These are phyloP conservation scores for Narthecium ossifragum DNA, from an alignment of 106 monocot species.

Conservation along the genomic window DNA sequence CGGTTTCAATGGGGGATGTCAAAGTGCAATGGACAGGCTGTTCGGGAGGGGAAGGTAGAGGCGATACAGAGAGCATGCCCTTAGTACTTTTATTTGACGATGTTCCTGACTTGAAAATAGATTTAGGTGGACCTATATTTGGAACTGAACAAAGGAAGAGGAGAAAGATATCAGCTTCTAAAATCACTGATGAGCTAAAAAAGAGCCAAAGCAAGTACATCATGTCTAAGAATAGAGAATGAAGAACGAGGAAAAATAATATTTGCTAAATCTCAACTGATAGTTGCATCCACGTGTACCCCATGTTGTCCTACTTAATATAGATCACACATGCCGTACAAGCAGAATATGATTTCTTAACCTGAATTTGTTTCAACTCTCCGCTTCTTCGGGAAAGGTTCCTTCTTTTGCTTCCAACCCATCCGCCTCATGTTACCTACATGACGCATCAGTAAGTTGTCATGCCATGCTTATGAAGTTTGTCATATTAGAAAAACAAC, in stretches of 20 bases:
- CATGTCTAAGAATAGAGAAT: too few relatives aligned
- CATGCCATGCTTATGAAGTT: too few relatives aligned
- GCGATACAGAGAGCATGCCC: conserved; percentile 29
- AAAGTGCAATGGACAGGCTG: conserved; percentile 28
- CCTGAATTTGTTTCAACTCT: conserved; percentile 51
- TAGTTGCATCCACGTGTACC: too few relatives aligned
- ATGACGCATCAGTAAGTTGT: too few relatives aligned
- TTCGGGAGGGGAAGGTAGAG: conserved; percentile 44
- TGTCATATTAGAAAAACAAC: too few relatives aligned
- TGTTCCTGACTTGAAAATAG: conserved; percentile 32
- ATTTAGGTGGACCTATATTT: conserved; percentile 42
- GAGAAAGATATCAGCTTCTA: background rate
- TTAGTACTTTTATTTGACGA: conserved; percentile 30
- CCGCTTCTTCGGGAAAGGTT: conserved; percentile 47
- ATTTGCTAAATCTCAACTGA: too few relatives aligned
- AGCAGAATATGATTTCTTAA: conserved; percentile 1
- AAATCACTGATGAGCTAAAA: too few relatives aligned
- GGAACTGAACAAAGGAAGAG: conserved; percentile 28
- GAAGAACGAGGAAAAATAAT: too few relatives aligned
- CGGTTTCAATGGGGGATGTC: conserved; percentile 23
- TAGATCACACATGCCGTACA: too few relatives aligned
- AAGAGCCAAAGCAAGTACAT: too few relatives aligned
- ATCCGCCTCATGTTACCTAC: conserved; percentile 71
- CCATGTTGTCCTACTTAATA: too few relatives aligned
- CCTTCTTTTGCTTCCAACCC: conserved; percentile 71